Evolutionary conservation across 2,329 filamentous ascomycete species (phyloP).

Genomic region (Chrysoporthe austroafricana): DNA sequence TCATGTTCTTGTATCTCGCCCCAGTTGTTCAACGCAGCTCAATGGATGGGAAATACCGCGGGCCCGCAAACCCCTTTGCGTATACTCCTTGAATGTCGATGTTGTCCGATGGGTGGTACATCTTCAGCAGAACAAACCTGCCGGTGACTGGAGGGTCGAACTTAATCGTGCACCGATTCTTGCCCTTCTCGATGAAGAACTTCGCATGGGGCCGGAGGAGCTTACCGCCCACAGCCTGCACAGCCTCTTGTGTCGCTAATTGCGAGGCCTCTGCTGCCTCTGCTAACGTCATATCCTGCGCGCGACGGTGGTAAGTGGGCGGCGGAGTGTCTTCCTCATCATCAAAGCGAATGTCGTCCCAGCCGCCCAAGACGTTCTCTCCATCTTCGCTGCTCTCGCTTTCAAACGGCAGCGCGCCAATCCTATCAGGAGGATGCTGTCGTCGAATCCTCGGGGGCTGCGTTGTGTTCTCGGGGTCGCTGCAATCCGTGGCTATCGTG

Average conservation of each 20-base stretch:
- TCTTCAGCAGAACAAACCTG: constrained; percentile 83
- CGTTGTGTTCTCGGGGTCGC: constrained; percentile 59
- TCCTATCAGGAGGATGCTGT: constrained; percentile 52
- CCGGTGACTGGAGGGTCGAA: constrained; percentile 84
- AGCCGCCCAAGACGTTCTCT: constrained; percentile 34
- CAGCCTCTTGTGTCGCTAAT: constrained; percentile 59
- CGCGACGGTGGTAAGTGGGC: constrained; percentile 32
- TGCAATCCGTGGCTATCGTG: constrained; percentile 54
- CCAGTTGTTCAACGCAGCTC: constrained; percentile 53
- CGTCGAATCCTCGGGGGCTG: constrained; percentile 35
- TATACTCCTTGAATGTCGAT: constrained; percentile 90
- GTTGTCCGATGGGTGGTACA: constrained; percentile 64
- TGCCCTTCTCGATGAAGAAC: constrained; percentile 82
- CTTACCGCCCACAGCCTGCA: constrained; percentile 59
- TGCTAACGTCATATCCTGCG: constrained; percentile 39
- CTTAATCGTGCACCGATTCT: constrained; percentile 82
- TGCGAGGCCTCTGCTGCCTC: constrained; percentile 53
- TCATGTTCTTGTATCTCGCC: neutral
- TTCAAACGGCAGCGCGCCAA: constrained; percentile 60
- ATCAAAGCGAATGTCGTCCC: constrained; percentile 38
- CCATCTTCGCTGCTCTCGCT: constrained; percentile 48
- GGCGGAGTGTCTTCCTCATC: constrained; percentile 33
- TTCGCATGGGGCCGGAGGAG: constrained; percentile 74
- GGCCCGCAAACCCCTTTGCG: constrained; percentile 82
- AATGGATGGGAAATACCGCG: constrained; percentile 77